Evolutionary conservation across 2,329 filamentous ascomycete genomes (phyloP).

Genomic region (Sclerotinia glacialis): DNA sequence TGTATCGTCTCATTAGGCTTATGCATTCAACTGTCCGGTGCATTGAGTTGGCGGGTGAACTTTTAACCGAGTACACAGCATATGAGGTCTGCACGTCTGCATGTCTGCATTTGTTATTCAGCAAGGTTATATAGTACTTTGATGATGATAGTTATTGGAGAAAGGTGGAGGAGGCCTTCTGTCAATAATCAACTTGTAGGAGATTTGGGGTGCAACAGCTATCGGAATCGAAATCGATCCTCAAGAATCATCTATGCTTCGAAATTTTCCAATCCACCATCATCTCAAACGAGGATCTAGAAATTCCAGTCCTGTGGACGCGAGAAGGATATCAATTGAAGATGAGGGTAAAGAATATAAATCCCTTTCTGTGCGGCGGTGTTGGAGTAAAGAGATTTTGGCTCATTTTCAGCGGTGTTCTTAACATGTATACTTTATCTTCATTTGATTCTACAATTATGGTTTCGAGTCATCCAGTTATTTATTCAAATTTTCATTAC

Average conservation of each 20-base stretch:
- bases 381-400: slow-evolving; percentile 53
- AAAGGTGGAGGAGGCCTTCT: background rate
- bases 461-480: too few relatives aligned
- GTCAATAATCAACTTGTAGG: background rate
- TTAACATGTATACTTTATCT: too few relatives aligned
- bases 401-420: slow-evolving; percentile 50
- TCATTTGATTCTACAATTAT: too few relatives aligned
- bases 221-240: slow-evolving; percentile 35
- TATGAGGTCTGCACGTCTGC: too few relatives aligned
- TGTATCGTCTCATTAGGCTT: too few relatives aligned
- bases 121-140: too few relatives aligned
- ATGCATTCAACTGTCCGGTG: too few relatives aligned
- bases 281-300: slow-evolving; percentile 24
- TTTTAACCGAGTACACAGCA: too few relatives aligned
- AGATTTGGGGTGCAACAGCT: slow-evolving; percentile 21
- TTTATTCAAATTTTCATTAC: too few relatives aligned
- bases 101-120: too few relatives aligned
- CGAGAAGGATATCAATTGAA: slow-evolving; percentile 29
- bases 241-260: slow-evolving; percentile 37
- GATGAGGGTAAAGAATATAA: slow-evolving; percentile 24
- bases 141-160: too few relatives aligned
- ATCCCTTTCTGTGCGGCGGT: slow-evolving; percentile 44
- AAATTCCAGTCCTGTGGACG: slow-evolving; percentile 28
- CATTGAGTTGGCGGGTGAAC: too few relatives aligned
- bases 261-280: slow-evolving; percentile 34